Base-by-base conservation (phyloP, 352 stramenopile genomes). In the Pythium phragmiticola region DNA sequence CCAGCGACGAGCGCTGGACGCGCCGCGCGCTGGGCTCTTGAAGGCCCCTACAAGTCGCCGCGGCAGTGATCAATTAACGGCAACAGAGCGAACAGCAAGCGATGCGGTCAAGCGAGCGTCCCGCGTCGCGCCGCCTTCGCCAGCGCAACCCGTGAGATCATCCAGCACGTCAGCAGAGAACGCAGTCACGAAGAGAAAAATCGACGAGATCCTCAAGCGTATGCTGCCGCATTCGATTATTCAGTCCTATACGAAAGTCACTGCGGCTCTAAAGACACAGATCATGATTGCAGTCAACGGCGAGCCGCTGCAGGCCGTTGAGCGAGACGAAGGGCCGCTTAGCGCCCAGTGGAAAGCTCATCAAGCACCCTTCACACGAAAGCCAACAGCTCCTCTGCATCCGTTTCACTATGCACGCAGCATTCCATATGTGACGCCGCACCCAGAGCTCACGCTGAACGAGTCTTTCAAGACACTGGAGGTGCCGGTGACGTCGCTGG, bases 151-250 rank as follows among this genome's bases (percentile, higher is more conserved):
- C 17, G 13, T 45, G 17, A 56, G 41, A 30, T 65, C 30, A 23
- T 19, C 46, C 7, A 33, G 16, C 11, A 52, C 61, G 28, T 54
- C 37, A 19, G 52, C 41, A 6, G 53, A 51, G 37, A 51, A 23
- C 7, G 21, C 58, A 9, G 60, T 60, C 37, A 28, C 48, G 4
- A 75, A 70, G 41, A 73, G 65, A 54, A 87, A 82, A 65, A 65
- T 76, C 14, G 70, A 80, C 19, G 76, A 84, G 23, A 41, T 89
- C 1, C 75, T 89, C 33, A 75, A 75, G 52, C 80, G 75, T 26
- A 62, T 77, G 21, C 75, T 86, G 59, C 75, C 78, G 2, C 77
- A 89, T 52, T 76, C 76, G 16, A 75, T 89, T 30, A 70, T 84
- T 0, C 80, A 84, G 48, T 70, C 70, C 23, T 87, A 80, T 50